Evolutionary conservation across 2,329 filamentous ascomycete species (phyloP).

Genomic region (Ophiocordyceps australis): DNA sequence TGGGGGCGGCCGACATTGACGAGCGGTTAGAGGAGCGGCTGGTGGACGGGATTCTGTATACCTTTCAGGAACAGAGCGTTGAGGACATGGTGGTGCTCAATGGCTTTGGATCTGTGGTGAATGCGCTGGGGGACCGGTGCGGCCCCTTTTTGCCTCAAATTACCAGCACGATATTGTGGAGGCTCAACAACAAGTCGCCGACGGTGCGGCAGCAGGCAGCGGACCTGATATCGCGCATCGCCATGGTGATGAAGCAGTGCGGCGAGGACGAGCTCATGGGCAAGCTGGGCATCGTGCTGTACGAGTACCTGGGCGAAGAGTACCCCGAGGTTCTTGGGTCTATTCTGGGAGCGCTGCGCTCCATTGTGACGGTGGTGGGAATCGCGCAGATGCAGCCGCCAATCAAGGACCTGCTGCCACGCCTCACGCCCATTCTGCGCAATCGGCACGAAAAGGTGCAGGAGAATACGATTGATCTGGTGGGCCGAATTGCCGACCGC

Average conservation of each 20-base stretch:
- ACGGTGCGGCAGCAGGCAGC: slow-evolving; percentile 94
- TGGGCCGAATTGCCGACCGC: slow-evolving; percentile 92
- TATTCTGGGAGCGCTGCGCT: slow-evolving; percentile 83
- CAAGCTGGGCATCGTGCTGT: slow-evolving; percentile 84
- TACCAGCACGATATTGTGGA: slow-evolving; percentile 88
- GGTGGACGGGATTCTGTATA: slow-evolving; percentile 85
- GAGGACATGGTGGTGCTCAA: slow-evolving; percentile 95
- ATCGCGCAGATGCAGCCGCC: slow-evolving; percentile 97
- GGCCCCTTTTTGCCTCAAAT: slow-evolving; percentile 96
- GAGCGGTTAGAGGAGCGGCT: slow-evolving; percentile 84
- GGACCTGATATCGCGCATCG: slow-evolving; percentile 89
- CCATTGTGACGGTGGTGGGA: slow-evolving; percentile 93
- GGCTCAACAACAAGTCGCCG: slow-evolving; percentile 93
- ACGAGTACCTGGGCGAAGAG: slow-evolving; percentile 96
- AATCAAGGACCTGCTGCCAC: slow-evolving; percentile 87
- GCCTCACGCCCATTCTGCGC: slow-evolving; percentile 90
- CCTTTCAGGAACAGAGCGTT: slow-evolving; percentile 95
- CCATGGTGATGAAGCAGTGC: slow-evolving; percentile 98
- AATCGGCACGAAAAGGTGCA: slow-evolving; percentile 99
- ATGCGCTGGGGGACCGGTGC: slow-evolving; percentile 80
- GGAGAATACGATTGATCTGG: slow-evolving; percentile 95
- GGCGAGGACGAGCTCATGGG: slow-evolving; percentile 92
- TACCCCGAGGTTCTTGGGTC: slow-evolving; percentile 96
- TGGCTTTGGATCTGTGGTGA: slow-evolving; percentile 94
- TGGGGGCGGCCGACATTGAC: slow-evolving; percentile 86